Base-by-base conservation (phyloP, 2,329 filamentous ascomycete genomes). In the Polychaeton citri region DNA sequence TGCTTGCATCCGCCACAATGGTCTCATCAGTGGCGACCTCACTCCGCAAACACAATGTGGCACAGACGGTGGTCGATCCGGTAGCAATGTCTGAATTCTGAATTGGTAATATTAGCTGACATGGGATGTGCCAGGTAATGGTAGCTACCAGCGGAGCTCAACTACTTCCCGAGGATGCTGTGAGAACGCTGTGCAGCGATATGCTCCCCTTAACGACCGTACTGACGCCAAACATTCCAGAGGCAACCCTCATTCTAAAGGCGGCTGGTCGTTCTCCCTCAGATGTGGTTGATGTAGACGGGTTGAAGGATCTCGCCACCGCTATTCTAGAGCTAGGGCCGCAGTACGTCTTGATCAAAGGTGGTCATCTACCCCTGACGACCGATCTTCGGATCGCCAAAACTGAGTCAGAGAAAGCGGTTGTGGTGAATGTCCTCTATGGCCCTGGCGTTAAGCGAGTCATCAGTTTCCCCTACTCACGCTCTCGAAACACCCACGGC, bases 401-500 rank as follows among this genome's bases (percentile, higher is more conserved):
- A 31, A 62, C 56, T 1, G 65, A 74, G 1, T 66, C 67, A 6
- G 76, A 87, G 34, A 72, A 65, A 34, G 63, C 75, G 18, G 49
- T 81, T 2, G 76, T 95, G 1, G 69, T 92, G 19, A 84, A 96
- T 52, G 69, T 95, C 3, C 68, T 94, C 4, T 74, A 75, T 30
- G 81, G 83, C 5, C 68, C 68, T 0, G 65, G 62, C 0, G 58
- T 70, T n/a, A 57, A 70, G 0, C 65, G 74, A 1, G 63, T 75
- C 26, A 70, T 94, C 33, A 71, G 86, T 56, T 81, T 75, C 26
- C 66, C 69, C 4, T 95, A 81, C 52, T 68, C 84, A 43, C 61
- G 68, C 7, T 85, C 80, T 6, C 79, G 68, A 40, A 88, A 88
- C 52, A 96, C 88, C 0, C 90, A 98, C 51, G 90, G 90, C 1